Conservation (phyloP, 2,329 filamentous ascomycete genomes). For the Cladosporium oxysporum region DNA sequence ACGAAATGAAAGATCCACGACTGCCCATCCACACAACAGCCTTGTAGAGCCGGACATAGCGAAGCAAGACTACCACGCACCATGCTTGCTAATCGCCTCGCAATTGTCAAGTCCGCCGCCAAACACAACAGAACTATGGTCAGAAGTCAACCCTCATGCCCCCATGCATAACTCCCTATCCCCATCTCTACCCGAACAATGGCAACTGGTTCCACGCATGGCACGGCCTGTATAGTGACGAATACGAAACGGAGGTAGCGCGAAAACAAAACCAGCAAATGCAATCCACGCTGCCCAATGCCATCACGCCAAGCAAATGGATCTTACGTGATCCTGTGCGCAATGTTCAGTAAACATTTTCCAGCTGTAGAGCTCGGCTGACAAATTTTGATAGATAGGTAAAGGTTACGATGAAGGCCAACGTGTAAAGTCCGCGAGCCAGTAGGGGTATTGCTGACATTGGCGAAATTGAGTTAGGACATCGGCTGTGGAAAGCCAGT, state of each 20-base stretch:
- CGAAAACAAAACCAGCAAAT: neutral
- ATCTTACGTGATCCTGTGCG: neutral
- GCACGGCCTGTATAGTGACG: neutral
- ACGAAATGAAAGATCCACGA: too few relatives aligned
- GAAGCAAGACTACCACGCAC: neutral
- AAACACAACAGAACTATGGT: neutral
- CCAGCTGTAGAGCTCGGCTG: neutral
- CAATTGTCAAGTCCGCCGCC: neutral
- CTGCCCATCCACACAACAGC: neutral
- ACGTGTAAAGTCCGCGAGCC: neutral
- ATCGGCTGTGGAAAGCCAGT: neutral
- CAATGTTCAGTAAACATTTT: neutral
- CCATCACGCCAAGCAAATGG: neutral
- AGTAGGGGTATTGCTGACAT: too few relatives aligned
- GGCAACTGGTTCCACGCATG: neutral
- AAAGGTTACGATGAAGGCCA: neutral
- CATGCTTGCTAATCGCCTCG: neutral
- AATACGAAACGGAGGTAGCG: too few relatives aligned
- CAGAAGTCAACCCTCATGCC: neutral
- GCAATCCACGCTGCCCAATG: neutral
- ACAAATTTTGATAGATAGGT: neutral
- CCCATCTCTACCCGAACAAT: neutral
- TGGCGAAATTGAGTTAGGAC: neutral
- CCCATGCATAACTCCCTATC: neutral
- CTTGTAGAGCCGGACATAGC: neutral